These are phyloP conservation scores for Fusarium coicis DNA, from an alignment of 2,329 filamentous ascomycete species.

Conservation along the genomic window DNA sequence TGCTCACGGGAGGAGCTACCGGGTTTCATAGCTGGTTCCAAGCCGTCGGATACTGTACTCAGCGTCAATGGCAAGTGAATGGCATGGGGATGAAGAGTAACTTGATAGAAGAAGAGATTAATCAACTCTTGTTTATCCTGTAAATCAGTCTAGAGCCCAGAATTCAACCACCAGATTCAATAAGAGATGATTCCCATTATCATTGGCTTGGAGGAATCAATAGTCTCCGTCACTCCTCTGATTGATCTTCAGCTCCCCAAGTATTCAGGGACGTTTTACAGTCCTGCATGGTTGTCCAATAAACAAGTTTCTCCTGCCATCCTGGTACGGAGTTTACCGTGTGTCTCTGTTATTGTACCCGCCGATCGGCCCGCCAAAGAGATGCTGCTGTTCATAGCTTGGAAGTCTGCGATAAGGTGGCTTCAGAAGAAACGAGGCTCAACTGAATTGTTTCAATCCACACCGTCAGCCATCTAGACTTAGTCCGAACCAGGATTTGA, in stretches of 20 bases:
- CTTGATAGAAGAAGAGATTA: fast-evolving
- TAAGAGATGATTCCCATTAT: neutral
- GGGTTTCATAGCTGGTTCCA: neutral
- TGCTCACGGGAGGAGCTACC: no score
- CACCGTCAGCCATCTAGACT: neutral
- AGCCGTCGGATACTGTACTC: neutral
- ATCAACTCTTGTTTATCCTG: no score
- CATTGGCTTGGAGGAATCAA: neutral
- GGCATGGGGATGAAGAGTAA: fast-evolving
- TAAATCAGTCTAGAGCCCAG: no score
- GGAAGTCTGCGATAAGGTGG: fast-evolving
- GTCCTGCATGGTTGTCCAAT: neutral
- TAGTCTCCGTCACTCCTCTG: neutral
- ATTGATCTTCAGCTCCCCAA: neutral
- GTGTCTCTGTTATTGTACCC: fast-evolving
- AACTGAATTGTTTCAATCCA: neutral
- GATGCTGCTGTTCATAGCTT: no score
- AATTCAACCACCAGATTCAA: neutral
- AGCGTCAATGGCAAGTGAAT: neutral
- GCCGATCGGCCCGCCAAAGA: no score
- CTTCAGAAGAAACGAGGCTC: neutral
- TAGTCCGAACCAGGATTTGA: fast-evolving
- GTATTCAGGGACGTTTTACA: fast-evolving
- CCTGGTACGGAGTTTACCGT: neutral
- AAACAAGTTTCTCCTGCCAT: neutral